Base-by-base conservation (phyloP, 169 alveolate species). In the Cryptosporidium sp. region DNA sequence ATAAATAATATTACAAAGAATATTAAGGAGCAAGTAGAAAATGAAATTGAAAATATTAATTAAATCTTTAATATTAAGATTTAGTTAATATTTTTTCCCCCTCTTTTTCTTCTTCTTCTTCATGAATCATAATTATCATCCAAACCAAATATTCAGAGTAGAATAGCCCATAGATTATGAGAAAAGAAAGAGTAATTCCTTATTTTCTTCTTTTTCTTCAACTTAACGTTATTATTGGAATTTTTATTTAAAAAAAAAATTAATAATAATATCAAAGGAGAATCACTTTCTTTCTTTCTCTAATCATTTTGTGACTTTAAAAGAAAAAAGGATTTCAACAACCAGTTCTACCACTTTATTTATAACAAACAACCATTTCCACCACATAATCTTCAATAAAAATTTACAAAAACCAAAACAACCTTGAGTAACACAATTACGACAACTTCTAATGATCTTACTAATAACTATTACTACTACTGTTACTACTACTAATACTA, bases 171-270 rank as follows among this genome's bases (percentile, higher is more conserved):
- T 65, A 65, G 72, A 65, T 35, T 35, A 65, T 31, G 33, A 65
- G 72, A 65, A 65, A 65, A 65, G 72, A 65, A 65, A 65, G 72
- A 65, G 53, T 65, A 65, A 65, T 65, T 65, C 51, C 72, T 65
- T 65, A 33, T 62, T 65, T 31, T 42, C 48, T 42, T 42, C 48
- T 42, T 42, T 12, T 42, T 42, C 18, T 56, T 56, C 67, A 21
- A 7, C 35, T 56, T 56, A 3, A 56, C 16, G 56, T 56, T 21
- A 56, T 56, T 42, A 9, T 42, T 42, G 61, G 61, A 0, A 52
- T 29, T 42, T 42, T 42, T 42, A 42, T 8, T 8, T 42, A 9
- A 42, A 7, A 42, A 39, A 5, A 42, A 42, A 7, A 42, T 1
- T 8, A 42, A 42, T 8, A 42, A 42, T 8, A 42, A 42, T 42